phyloP scores from a whole-genome alignment of 305 asterid genomes.

The Fraxinus sp. region DNA sequence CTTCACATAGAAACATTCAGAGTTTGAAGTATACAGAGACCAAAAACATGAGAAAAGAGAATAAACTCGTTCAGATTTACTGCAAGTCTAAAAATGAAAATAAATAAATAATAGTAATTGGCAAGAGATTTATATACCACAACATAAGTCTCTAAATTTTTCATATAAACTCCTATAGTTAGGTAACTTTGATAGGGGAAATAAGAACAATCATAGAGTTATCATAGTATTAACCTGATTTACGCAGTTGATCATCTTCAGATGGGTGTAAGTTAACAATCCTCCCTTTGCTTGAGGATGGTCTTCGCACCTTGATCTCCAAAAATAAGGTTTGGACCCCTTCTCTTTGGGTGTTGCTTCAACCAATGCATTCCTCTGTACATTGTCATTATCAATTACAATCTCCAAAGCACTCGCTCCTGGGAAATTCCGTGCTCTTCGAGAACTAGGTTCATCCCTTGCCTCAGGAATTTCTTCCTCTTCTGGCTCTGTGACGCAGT shows the following conservation, averaged over 20 bases:
- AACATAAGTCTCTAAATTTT: not conserved
- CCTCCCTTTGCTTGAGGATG: conserved; percentile 38
- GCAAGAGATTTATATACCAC: conserved; percentile 6
- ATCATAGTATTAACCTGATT: conserved; percentile 48
- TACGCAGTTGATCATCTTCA: conserved; percentile 47
- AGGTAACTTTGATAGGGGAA: not conserved
- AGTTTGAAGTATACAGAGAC: not conserved
- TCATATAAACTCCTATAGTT: not conserved
- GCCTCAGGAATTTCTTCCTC: conserved; percentile 24
- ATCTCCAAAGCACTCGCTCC: conserved; percentile 48
- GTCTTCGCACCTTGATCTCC: conserved; percentile 34
- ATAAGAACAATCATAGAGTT: not conserved
- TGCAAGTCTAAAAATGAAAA: not conserved
- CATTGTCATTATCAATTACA: conserved; percentile 44
- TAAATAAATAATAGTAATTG: not conserved
- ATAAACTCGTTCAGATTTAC: not conserved
- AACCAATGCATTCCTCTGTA: conserved; percentile 27
- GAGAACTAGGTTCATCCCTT: conserved; percentile 30
- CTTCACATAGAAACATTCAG: not conserved
- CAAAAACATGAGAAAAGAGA: not conserved
- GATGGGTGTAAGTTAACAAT: conserved; percentile 22
- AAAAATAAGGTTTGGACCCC: conserved; percentile 42
- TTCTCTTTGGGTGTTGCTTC: conserved; percentile 60
- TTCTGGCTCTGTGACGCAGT: conserved; percentile 28
- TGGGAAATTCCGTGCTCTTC: conserved; percentile 36